A percentile compares a stretch with the other conserved stretches of the same genome.
Evolutionary conservation across 2,329 filamentous ascomycete species (phyloP).

Genomic region (Chaetomium olivaceum): DNA sequence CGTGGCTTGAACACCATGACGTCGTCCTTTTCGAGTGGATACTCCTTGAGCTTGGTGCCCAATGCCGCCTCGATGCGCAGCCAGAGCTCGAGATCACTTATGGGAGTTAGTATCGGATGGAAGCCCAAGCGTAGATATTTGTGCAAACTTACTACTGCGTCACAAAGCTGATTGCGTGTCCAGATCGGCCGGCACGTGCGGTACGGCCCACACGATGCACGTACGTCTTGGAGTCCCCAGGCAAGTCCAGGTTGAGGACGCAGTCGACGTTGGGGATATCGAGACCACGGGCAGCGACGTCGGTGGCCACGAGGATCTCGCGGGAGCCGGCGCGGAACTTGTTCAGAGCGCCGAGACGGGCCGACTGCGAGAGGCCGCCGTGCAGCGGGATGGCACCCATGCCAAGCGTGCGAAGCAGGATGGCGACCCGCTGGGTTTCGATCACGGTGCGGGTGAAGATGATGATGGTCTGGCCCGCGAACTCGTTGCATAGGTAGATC

Average conservation of each 20-base stretch:
- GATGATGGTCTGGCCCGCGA: slow-evolving; percentile 81
- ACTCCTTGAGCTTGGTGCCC: slow-evolving; percentile 57
- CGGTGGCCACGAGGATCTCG: slow-evolving; percentile 87
- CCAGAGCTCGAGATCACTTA: slow-evolving; percentile 53
- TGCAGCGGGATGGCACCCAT: slow-evolving; percentile 92
- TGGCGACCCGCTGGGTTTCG: slow-evolving; percentile 82
- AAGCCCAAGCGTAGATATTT: neutral
- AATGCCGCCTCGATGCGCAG: slow-evolving; percentile 82
- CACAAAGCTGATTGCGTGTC: slow-evolving; percentile 76
- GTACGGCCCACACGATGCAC: slow-evolving; percentile 88
- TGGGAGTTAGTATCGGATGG: slow-evolving; percentile 12
- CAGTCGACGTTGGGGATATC: slow-evolving; percentile 91
- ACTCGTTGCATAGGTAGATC: slow-evolving; percentile 82
- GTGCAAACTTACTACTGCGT: slow-evolving; percentile 65
- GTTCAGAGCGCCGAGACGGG: slow-evolving; percentile 81
- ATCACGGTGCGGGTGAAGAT: slow-evolving; percentile 91
- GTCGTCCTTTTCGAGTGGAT: slow-evolving; percentile 73
- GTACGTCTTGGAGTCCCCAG: slow-evolving; percentile 84
- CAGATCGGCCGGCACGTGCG: slow-evolving; percentile 81
- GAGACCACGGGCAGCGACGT: slow-evolving; percentile 89
- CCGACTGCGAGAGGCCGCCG: slow-evolving; percentile 84
- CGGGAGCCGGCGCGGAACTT: slow-evolving; percentile 84
- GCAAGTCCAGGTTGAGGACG: slow-evolving; percentile 83
- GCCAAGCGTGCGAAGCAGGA: slow-evolving; percentile 79
- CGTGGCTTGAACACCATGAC: slow-evolving; percentile 77